These are phyloP conservation scores for Tremellales sp. DNA, from an alignment of 1,284 basidiomycete genomes.

Conservation along the genomic window DNA sequence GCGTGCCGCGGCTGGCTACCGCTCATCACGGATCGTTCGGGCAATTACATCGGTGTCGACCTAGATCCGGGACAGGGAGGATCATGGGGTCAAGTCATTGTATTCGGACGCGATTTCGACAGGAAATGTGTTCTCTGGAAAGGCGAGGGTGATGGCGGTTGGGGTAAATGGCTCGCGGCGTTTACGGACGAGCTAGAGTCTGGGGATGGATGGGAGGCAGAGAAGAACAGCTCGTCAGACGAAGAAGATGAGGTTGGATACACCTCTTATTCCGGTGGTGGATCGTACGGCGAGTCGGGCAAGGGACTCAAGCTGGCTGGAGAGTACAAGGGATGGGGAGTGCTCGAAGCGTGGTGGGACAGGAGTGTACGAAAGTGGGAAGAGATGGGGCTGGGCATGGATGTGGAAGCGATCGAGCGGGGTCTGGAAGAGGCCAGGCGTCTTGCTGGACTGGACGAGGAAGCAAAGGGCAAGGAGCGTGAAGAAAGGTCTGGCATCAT, in stretches of 20 bases:
- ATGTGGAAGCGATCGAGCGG: slow-evolving; percentile 44
- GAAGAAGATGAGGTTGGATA: slow-evolving; percentile 74
- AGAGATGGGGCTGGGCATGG: slow-evolving; percentile 64
- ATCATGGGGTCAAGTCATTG: slow-evolving; percentile 84
- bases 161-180: slow-evolving; percentile 89
- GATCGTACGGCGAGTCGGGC: slow-evolving; percentile 63
- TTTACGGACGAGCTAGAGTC: slow-evolving; percentile 91
- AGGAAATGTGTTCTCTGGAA: slow-evolving; percentile 92
- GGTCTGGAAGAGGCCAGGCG: slow-evolving; percentile 36
- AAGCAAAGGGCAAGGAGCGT: slow-evolving; percentile 23
- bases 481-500: slow-evolving; percentile 24
- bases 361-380: slow-evolving; percentile 78
- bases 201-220: slow-evolving; percentile 80
- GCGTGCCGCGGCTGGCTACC: slow-evolving; percentile 95
- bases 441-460: slow-evolving; percentile 21
- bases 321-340: slow-evolving; percentile 83
- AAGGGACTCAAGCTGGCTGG: slow-evolving; percentile 65
- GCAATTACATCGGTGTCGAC: slow-evolving; percentile 96
- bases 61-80: slow-evolving; percentile 78
- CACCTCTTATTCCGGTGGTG: slow-evolving; percentile 74
- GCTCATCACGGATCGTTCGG: slow-evolving; percentile 84
- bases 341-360: slow-evolving; percentile 86
- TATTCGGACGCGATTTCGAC: slow-evolving; percentile 97
- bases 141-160: slow-evolving; percentile 84
- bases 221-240: slow-evolving; percentile 49